Evolutionary conservation across 768 basidiomycete species (phyloP).

Genomic region (Filobasidium floriforme): DNA sequence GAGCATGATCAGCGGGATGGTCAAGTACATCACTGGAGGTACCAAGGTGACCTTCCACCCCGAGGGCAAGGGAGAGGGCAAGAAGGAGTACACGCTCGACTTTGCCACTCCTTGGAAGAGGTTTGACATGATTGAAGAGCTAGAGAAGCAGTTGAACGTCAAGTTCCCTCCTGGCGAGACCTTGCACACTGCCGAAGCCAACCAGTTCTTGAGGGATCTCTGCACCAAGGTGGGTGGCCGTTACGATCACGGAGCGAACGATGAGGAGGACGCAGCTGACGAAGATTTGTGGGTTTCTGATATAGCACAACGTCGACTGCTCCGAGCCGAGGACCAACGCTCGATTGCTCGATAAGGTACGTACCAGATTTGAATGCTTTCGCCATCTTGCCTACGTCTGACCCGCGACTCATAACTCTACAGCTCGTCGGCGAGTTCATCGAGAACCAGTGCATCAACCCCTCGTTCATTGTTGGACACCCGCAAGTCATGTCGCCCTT

Average conservation of each 20-base stretch:
- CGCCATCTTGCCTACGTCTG: background rate
- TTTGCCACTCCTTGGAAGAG: slow-evolving; percentile 95
- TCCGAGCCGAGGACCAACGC: slow-evolving; percentile 91
- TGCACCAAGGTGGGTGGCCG: slow-evolving; percentile 62
- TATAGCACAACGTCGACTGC: slow-evolving; percentile 89
- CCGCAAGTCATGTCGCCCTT: slow-evolving; percentile 99
- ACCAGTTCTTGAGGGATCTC: slow-evolving; percentile 75
- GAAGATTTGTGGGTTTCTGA: slow-evolving; percentile 1
- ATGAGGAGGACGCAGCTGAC: background rate
- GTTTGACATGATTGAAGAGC: slow-evolving; percentile 93
- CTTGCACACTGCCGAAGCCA: slow-evolving; percentile 77
- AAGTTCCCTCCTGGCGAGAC: slow-evolving; percentile 90
- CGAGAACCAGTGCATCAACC: slow-evolving; percentile 91
- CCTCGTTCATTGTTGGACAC: slow-evolving; percentile 96
- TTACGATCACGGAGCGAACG: background rate
- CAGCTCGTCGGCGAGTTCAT: slow-evolving; percentile 97
- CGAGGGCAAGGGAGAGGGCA: slow-evolving; percentile 70
- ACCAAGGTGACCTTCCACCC: slow-evolving; percentile 77
- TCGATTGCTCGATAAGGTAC: slow-evolving; percentile 84
- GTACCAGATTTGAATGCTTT: slow-evolving; percentile 13
- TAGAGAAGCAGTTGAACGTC: slow-evolving; percentile 85
- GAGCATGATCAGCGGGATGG: slow-evolving; percentile 76
- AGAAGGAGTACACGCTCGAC: slow-evolving; percentile 62
- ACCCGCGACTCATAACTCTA: background rate
- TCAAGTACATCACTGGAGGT: slow-evolving; percentile 74